These are phyloP conservation scores for Psilocybe tampanensis DNA, from an alignment of 768 basidiomycete species.

Conservation along the genomic window DNA sequence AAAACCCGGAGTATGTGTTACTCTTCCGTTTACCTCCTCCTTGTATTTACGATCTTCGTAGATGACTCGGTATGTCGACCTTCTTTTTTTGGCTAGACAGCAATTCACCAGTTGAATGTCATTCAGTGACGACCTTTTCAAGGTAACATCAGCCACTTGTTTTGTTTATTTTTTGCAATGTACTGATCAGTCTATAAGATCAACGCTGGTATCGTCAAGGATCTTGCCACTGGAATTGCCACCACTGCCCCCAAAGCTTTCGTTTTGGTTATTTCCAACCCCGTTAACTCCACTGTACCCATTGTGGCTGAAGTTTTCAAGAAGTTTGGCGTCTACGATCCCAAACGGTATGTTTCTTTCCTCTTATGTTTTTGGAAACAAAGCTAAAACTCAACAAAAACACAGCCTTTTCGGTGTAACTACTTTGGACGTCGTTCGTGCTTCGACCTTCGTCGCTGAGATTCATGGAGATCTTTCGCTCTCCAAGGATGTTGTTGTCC, in stretches of 20 bases:
- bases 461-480: conserved; percentile 65
- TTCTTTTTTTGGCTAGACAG: conserved; percentile 10
- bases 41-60: conserved; percentile 26
- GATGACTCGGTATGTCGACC: conserved; percentile 53
- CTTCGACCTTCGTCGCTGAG: conserved; percentile 94
- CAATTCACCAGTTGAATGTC: conserved; percentile 16
- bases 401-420: conserved; percentile 94
- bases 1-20: conserved; percentile 81
- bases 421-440: conserved; percentile 95
- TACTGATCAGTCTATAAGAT: conserved; percentile 52
- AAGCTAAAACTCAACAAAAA: not conserved
- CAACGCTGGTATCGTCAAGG: conserved; percentile 96
- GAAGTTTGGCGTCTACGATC: conserved; percentile 88
- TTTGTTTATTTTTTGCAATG: not conserved
- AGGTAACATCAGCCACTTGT: conserved; percentile 47
- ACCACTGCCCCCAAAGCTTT: conserved; percentile 84
- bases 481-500: conserved; percentile 68
- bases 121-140: conserved; percentile 94
- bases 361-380: not conserved
- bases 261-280: conserved; percentile 97
- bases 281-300: conserved; percentile 98
- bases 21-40: not conserved
- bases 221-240: conserved; percentile 90
- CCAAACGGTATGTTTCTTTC: conserved; percentile 67
- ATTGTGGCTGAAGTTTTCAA: conserved; percentile 96